Percentiles rank a stretch among this genome's conserved stretches.
phyloP scores from a whole-genome alignment of 176 grass and related monocot genomes.

The Chrysopogon serrulatus region DNA sequence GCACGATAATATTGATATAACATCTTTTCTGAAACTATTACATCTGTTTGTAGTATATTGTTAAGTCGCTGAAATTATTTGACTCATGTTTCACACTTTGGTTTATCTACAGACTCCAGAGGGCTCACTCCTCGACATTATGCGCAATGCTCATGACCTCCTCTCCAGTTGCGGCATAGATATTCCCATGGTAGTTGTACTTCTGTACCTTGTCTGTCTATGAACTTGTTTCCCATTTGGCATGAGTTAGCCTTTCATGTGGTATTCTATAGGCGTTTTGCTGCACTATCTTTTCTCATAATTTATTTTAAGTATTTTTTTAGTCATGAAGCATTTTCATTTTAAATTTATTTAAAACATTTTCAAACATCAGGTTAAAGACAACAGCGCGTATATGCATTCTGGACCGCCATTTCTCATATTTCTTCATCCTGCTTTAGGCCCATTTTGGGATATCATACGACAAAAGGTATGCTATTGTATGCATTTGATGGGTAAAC shows the following conservation, averaged over 20 bases:
- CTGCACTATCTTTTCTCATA: neutral
- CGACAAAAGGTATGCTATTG: slow-evolving; percentile 73
- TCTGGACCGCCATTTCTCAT: slow-evolving; percentile 80
- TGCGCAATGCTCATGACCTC: slow-evolving; percentile 95
- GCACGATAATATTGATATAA: neutral
- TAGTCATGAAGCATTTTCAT: neutral
- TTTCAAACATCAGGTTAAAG: slow-evolving; percentile 68
- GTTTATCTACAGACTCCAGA: slow-evolving; percentile 78
- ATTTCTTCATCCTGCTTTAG: slow-evolving; percentile 97
- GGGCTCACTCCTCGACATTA: slow-evolving; percentile 90
- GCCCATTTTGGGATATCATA: slow-evolving; percentile 90
- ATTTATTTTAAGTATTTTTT: slow-evolving; percentile 22
- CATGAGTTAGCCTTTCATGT: neutral
- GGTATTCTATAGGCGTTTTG: neutral
- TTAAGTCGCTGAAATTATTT: neutral
- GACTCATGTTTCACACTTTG: slow-evolving; percentile 24
- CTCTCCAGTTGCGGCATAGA: slow-evolving; percentile 64
- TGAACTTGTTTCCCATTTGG: slow-evolving; percentile 15
- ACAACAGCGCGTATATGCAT: slow-evolving; percentile 68
- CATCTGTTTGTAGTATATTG: neutral
- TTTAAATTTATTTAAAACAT: slow-evolving; percentile 9
- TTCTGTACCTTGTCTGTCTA: neutral
- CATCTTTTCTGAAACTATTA: neutral
- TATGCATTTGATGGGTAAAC: neutral
- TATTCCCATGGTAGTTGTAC: slow-evolving; percentile 66